Base-by-base conservation (phyloP, 78 protist species). In the Dictyostelium brefeldianum region DNA sequence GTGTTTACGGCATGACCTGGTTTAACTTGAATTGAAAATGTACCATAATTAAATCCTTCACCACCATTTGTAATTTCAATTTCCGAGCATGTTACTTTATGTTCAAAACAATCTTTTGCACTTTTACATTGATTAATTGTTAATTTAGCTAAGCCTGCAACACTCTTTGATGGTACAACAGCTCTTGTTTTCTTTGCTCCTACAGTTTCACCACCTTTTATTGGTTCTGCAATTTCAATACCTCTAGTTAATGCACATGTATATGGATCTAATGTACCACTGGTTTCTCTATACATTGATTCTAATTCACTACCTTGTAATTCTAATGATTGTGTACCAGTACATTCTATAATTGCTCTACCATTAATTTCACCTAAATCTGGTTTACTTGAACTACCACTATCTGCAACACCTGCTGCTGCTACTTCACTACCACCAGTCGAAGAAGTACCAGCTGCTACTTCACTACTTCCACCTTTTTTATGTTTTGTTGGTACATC, bases 41-140 rank as follows among this genome's bases (percentile, higher is more conserved):
- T 31, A 27, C 75, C 75, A 67, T 67, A 67, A 17, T 11, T 62
- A 17, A 62, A 62, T 14, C 75, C 75, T 15, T 31, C 47, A 6
- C 29, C 75, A 5, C 47, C 50, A 67, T 67, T 67, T 29, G 70
- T 62, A 6, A 67, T 29, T 31, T 67, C 75, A 67, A 67, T 67
- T 29, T 67, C 75, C 31, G 75, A 27, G 36, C 75, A 67, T 12
- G 75, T 29, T 4, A 31, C 17, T 17, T 67, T 67, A 31, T 67
- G 75, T 14, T 31, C 17, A 67, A 27, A 27, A 31, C 75, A 67
- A 22, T 0, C 22, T 3, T 29, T 41, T 11, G 27, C 22, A 12
- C 11, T 22, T 4, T 67, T 47, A 31, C 75, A 67, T 67, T 67
- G 25, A 6, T 67, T 47, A 67, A 67, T 67, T 31, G 48, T 15